Conservation (phyloP, 495 filamentous ascomycete species). For the Hapsidospora chrysogenum region DNA sequence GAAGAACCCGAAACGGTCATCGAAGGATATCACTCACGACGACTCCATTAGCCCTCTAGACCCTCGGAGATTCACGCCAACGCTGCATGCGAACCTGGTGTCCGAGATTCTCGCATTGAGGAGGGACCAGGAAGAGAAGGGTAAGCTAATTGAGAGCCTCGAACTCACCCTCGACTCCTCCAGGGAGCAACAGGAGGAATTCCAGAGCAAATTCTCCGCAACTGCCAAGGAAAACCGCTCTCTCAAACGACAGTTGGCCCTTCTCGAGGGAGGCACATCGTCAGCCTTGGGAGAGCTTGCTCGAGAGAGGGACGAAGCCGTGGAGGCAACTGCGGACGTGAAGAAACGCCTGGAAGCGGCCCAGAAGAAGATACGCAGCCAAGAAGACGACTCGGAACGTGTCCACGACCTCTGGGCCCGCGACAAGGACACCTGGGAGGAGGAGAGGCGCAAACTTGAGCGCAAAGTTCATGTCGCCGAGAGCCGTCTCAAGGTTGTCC, state of each 20-base stretch:
- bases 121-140: slow-evolving; percentile 76
- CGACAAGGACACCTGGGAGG: slow-evolving; percentile 70
- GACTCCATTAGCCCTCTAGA: slow-evolving; percentile 69
- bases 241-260: slow-evolving; percentile 66
- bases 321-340: slow-evolving; percentile 54
- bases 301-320: slow-evolving; percentile 71
- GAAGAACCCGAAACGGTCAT: slow-evolving; percentile 23
- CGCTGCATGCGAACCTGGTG: slow-evolving; percentile 84
- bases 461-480: slow-evolving; percentile 76
- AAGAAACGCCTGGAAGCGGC: slow-evolving; percentile 62
- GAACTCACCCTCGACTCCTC: slow-evolving; percentile 58
- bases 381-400: slow-evolving; percentile 70
- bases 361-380: slow-evolving; percentile 58
- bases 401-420: slow-evolving; percentile 60
- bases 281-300: slow-evolving; percentile 69
- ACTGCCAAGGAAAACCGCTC: slow-evolving; percentile 60
- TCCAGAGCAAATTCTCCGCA: slow-evolving; percentile 41
- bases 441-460: slow-evolving; percentile 65
- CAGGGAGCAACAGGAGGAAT: slow-evolving; percentile 53
- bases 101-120: slow-evolving; percentile 81
- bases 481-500: slow-evolving; percentile 61
- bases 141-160: slow-evolving; percentile 64
- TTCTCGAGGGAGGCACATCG: slow-evolving; percentile 74
- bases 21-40: slow-evolving; percentile 42
- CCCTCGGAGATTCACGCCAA: slow-evolving; percentile 84